These are phyloP conservation scores for Penstemon barbatus DNA, from an alignment of 257 asterid species.

Conservation along the genomic window DNA sequence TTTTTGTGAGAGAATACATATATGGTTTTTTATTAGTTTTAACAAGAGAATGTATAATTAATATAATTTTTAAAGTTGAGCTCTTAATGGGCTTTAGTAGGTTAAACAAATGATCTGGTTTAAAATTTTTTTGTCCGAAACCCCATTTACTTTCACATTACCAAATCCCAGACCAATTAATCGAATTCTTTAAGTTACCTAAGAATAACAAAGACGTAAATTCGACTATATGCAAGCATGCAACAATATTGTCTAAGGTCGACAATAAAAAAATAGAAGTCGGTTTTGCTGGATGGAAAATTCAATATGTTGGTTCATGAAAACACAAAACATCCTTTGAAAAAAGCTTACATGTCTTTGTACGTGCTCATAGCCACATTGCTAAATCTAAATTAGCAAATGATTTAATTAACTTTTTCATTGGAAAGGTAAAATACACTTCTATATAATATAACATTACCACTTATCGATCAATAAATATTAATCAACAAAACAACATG, in stretches of 20 bases:
- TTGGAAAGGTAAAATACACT: neutral
- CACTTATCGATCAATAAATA: neutral
- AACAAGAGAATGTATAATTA: neutral
- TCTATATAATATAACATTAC: neutral
- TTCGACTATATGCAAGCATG: neutral
- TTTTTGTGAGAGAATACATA: neutral
- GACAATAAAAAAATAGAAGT: constrained; percentile 2
- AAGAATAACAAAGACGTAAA: neutral
- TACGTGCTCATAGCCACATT: neutral
- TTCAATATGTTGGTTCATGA: neutral
- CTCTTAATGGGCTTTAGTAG: neutral
- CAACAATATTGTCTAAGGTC: constrained; percentile 13
- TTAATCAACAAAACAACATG: constrained; percentile 25
- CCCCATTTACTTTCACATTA: constrained; percentile 10
- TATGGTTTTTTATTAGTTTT: neutral
- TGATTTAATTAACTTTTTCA: neutral
- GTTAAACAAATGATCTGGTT: neutral
- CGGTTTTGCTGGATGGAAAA: neutral
- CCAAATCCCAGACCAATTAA: constrained; percentile 1
- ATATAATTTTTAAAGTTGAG: too few species aligned
- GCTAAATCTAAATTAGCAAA: neutral
- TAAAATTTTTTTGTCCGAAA: neutral
- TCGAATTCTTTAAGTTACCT: constrained; percentile 9
- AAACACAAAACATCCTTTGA: neutral
- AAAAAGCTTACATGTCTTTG: neutral